Percentiles rank a stretch among this genome's conserved stretches.
Conservation (phyloP, 306 rosid species). For the Cucurbita moschata region DNA sequence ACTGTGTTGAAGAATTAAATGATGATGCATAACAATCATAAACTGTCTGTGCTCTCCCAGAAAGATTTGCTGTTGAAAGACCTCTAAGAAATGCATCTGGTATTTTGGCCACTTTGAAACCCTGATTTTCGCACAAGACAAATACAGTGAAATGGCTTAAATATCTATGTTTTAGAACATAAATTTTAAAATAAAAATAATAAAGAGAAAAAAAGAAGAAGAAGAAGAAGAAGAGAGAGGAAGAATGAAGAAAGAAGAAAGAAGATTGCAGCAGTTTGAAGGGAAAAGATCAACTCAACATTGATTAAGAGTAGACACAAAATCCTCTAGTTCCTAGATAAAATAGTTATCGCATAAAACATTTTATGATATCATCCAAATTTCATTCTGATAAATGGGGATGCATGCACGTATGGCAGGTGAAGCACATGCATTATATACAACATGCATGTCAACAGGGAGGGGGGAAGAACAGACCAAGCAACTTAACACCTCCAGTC, state of each 20-base stretch:
- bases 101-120: conserved; percentile 23
- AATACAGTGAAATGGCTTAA: not conserved
- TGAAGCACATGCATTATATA: not conserved
- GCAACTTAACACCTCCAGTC: not conserved
- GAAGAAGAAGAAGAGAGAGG: too few relatives aligned
- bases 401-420: not conserved
- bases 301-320: not conserved
- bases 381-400: not conserved
- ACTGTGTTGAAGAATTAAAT: conserved; percentile 8
- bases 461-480: not conserved
- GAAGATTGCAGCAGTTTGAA: too few relatives aligned
- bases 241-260: too few relatives aligned
- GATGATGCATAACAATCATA: conserved; percentile 22
- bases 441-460: not conserved
- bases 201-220: too few relatives aligned
- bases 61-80: conserved; percentile 44
- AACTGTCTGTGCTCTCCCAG: conserved; percentile 64
- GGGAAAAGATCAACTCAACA: not conserved
- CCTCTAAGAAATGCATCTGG: conserved; percentile 54
- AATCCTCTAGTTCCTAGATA: not conserved
- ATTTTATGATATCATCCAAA: not conserved
- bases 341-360: not conserved
- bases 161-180: not conserved
- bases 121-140: conserved; percentile 9
- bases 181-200: too few relatives aligned